phyloP scores from a whole-genome alignment of 768 basidiomycete genomes.

The Leccinum fibrillosum region DNA sequence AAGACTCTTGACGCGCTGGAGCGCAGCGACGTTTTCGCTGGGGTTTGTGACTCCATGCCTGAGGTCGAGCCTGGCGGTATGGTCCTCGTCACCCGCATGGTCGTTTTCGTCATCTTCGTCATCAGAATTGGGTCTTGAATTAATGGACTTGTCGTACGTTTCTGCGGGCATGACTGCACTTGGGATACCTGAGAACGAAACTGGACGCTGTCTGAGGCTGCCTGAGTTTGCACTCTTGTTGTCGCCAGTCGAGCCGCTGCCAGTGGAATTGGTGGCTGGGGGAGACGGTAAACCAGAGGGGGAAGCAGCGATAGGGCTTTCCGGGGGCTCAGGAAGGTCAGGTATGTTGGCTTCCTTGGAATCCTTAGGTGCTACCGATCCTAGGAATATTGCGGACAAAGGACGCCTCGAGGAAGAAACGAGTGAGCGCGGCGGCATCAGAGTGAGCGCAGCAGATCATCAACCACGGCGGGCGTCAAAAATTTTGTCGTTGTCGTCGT shows the following conservation, averaged over 20 bases:
- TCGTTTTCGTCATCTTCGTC: constrained; percentile 50
- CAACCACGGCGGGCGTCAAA: constrained; percentile 20
- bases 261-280: constrained; percentile 82
- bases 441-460: constrained; percentile 25
- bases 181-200: constrained; percentile 25
- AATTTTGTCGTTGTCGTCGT: constrained; percentile 19
- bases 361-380: constrained; percentile 40
- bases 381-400: constrained; percentile 61
- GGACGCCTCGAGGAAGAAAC: constrained; percentile 45
- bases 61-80: constrained; percentile 52
- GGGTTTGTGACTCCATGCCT: constrained; percentile 35
- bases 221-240: constrained; percentile 42
- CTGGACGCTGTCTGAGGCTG: constrained; percentile 36
- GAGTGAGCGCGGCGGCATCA: constrained; percentile 52
- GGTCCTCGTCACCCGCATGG: constrained; percentile 57
- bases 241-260: constrained; percentile 73
- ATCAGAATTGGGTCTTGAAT: constrained; percentile 33
- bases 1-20: constrained; percentile 68
- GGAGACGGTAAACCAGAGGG: constrained; percentile 77
- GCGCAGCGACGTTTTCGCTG: constrained; percentile 54
- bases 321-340: constrained; percentile 66
- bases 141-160: constrained; percentile 34
- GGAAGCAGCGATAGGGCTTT: constrained; percentile 52
- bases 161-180: constrained; percentile 40
- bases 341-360: constrained; percentile 45